Evolutionary conservation across 139 green algal species (phyloP).

Genomic region (Micractinium conductrix): DNA sequence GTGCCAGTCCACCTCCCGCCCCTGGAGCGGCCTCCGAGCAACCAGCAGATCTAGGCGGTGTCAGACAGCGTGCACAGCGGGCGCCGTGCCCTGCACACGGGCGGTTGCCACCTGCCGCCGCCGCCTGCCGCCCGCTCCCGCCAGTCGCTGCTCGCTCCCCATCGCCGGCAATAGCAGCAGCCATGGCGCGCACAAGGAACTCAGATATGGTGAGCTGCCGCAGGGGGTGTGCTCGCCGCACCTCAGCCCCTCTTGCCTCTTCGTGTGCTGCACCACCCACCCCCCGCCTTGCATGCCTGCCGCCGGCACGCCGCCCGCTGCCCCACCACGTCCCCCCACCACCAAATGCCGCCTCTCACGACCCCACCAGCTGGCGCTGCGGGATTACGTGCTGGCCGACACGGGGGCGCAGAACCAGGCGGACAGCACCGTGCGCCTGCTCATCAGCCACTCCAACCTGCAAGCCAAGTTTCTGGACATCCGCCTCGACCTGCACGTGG

Average conservation of each 20-base stretch:
- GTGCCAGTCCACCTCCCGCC: too few species aligned
- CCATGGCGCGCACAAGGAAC: neutral
- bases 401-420: conserved; percentile 58
- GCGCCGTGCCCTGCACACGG: too few species aligned
- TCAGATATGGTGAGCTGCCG: conserved; percentile 3
- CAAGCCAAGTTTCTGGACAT: conserved; percentile 94
- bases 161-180: neutral
- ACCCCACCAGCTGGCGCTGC: conserved; percentile 35
- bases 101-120: too few species aligned
- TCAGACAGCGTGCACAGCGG: too few species aligned
- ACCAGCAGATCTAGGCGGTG: too few species aligned
- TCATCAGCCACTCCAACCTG: conserved; percentile 94
- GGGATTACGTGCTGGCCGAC: conserved; percentile 67
- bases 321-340: neutral
- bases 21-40: too few species aligned
- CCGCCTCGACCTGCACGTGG: conserved; percentile 89
- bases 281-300: neutral
- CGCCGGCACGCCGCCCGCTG: neutral
- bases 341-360: neutral
- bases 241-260: too few species aligned
- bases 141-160: too few species aligned
- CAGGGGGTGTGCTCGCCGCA: too few species aligned
- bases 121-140: neutral
- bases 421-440: conserved; percentile 87
- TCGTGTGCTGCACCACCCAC: neutral